phyloP scores from a whole-genome alignment of 306 rosid species.

The Abrus pulchellus region DNA sequence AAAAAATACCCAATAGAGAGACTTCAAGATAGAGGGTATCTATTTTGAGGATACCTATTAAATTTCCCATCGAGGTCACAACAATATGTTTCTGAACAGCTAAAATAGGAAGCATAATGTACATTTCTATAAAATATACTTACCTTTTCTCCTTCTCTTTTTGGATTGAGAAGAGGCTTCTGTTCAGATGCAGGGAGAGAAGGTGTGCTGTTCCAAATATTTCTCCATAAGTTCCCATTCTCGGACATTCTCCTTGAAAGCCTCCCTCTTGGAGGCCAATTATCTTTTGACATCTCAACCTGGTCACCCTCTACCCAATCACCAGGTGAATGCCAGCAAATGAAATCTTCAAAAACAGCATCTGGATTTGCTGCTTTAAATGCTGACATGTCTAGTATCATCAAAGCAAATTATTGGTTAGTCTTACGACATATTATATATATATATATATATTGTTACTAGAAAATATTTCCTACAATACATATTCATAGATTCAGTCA shows the following conservation, averaged over 20 bases:
- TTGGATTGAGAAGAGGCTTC: slow-evolving; percentile 80
- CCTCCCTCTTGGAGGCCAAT: slow-evolving; percentile 75
- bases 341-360: slow-evolving; percentile 84
- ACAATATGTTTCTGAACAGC: slow-evolving; percentile 1
- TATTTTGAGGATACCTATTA: too few relatives aligned
- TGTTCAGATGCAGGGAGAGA: slow-evolving; percentile 75
- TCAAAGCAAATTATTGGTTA: slow-evolving; percentile 45
- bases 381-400: slow-evolving; percentile 77
- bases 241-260: slow-evolving; percentile 87
- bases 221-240: slow-evolving; percentile 76
- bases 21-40: too few relatives aligned
- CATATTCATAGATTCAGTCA: not conserved
- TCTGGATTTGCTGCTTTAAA: slow-evolving; percentile 91
- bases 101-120: slow-evolving; percentile 8
- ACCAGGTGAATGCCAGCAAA: slow-evolving; percentile 89
- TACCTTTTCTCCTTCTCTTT: slow-evolving; percentile 87
- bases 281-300: slow-evolving; percentile 48
- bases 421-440: slow-evolving; percentile 9
- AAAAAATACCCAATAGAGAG: too few relatives aligned
- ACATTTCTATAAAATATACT: slow-evolving; percentile 6
- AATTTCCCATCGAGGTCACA: not conserved
- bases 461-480: not conserved
- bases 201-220: slow-evolving; percentile 71
- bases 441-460: not conserved
- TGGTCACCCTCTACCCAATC: slow-evolving; percentile 70